A percentile compares a stretch with the other conserved stretches of the same genome.
Conservation (phyloP, 495 filamentous ascomycete genomes). For the Jackrogersella multiformis region DNA sequence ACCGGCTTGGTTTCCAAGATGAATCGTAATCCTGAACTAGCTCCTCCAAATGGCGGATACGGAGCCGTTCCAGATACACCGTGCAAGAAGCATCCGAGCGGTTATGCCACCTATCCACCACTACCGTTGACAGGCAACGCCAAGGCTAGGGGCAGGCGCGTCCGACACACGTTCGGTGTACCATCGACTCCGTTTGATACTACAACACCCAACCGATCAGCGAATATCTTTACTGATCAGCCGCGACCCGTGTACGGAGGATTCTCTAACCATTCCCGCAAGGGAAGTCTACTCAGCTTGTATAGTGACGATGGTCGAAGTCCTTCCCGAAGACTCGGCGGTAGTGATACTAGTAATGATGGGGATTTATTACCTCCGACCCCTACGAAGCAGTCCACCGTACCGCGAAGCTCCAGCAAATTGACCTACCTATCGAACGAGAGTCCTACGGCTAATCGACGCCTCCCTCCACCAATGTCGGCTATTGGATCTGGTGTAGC, state of each 20-base stretch:
- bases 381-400: conserved; percentile 74
- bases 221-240: conserved; percentile 32
- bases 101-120: conserved; percentile 70
- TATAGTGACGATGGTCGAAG: conserved; percentile 73
- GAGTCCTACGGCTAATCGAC: conserved; percentile 44
- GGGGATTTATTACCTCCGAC: conserved; percentile 86
- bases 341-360: conserved; percentile 57
- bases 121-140: conserved; percentile 60
- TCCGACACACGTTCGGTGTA: conserved; percentile 50
- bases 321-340: conserved; percentile 64
- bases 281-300: conserved; percentile 78
- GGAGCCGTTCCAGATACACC: conserved; percentile 87
- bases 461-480: conserved; percentile 43
- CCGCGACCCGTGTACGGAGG: conserved; percentile 48
- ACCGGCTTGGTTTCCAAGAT: conserved; percentile 93
- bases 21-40: conserved; percentile 64
- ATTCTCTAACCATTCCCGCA: conserved; percentile 61
- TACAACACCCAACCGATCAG: conserved; percentile 25
- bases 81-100: conserved; percentile 80
- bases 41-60: conserved; percentile 19
- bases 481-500: conserved; percentile 30
- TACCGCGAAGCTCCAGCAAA: conserved; percentile 28
- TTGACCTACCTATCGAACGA: conserved; percentile 44
- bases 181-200: conserved; percentile 67
- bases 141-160: conserved; percentile 55